phyloP scores from a whole-genome alignment of 192 early-diverging fungal species.

The Pilaira anomala region DNA sequence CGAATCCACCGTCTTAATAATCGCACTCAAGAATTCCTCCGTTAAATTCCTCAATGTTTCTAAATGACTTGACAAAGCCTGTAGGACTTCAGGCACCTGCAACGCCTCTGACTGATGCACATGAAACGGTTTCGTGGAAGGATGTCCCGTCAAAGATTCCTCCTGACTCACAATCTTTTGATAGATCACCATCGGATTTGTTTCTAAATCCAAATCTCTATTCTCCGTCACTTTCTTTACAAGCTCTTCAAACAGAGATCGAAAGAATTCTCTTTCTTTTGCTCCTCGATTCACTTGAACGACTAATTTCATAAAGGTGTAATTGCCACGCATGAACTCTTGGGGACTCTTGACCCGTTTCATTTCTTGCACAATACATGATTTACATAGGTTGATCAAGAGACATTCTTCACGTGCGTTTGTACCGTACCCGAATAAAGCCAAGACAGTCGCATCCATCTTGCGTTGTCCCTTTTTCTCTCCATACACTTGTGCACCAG shows the following conservation, averaged over 20 bases:
- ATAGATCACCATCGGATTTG: slow-evolving; percentile 89
- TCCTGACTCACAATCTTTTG: slow-evolving; percentile 83
- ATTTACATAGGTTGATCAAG: slow-evolving; percentile 88
- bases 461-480: slow-evolving; percentile 68
- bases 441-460: slow-evolving; percentile 86
- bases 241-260: slow-evolving; percentile 79
- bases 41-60: slow-evolving; percentile 80
- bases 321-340: slow-evolving; percentile 94
- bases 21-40: slow-evolving; percentile 78
- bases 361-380: slow-evolving; percentile 86
- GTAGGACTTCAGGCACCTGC: slow-evolving; percentile 74
- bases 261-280: slow-evolving; percentile 89
- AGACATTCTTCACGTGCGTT: slow-evolving; percentile 96
- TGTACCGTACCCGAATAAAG: slow-evolving; percentile 96
- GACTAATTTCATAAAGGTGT: slow-evolving; percentile 95
- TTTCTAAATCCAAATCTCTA: slow-evolving; percentile 81
- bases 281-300: slow-evolving; percentile 94
- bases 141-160: slow-evolving; percentile 83
- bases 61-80: slow-evolving; percentile 64
- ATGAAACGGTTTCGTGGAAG: slow-evolving; percentile 70
- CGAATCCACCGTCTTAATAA: slow-evolving; percentile 68
- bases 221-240: slow-evolving; percentile 78
- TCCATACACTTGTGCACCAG: slow-evolving; percentile 77
- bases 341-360: slow-evolving; percentile 74
- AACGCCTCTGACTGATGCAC: slow-evolving; percentile 78